Evolutionary conservation across 2,329 filamentous ascomycete species (phyloP).

Genomic region (Arthroderma sp.): DNA sequence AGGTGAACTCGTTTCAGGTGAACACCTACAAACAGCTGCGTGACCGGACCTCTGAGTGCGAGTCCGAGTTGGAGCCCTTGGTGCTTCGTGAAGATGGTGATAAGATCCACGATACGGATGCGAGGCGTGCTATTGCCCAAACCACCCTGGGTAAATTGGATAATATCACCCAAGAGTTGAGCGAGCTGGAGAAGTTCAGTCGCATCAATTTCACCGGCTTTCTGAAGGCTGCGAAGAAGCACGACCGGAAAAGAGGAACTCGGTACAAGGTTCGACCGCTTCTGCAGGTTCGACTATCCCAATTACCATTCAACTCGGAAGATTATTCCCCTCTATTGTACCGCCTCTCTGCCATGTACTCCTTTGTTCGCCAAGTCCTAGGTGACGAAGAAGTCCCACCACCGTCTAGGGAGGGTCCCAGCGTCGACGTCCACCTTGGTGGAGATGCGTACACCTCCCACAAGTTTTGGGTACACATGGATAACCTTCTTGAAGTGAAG

Average conservation of each 20-base stretch:
- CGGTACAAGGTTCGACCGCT: conserved; percentile 82
- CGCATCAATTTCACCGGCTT: conserved; percentile 96
- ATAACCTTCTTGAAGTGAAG: conserved; percentile 94
- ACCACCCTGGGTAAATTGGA: conserved; percentile 72
- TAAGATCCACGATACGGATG: conserved; percentile 28
- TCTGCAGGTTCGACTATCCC: conserved; percentile 78
- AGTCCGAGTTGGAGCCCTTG: conserved; percentile 50
- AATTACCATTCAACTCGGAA: conserved; percentile 88
- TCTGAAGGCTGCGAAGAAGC: conserved; percentile 97
- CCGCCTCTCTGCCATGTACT: conserved; percentile 86
- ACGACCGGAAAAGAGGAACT: conserved; percentile 81
- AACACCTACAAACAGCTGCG: conserved; percentile 68
- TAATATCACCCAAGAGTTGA: conserved; percentile 60
- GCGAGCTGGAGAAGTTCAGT: conserved; percentile 87
- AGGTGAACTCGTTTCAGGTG: conserved; percentile 80
- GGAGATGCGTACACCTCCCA: conserved; percentile 66
- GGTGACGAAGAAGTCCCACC: conserved; percentile 33
- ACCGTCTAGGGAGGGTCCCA: conserved; percentile 33
- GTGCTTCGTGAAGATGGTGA: conserved; percentile 26
- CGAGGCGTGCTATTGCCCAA: conserved; percentile 42
- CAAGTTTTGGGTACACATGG: conserved; percentile 94
- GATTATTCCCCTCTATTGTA: conserved; percentile 83
- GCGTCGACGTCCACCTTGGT: conserved; percentile 34
- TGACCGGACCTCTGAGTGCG: conserved; percentile 62
- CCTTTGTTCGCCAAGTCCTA: conserved; percentile 74